Evolutionary conservation across 2,329 filamentous ascomycete genomes (phyloP), one percentile per base, ranked within the genome.

Genomic region (Microdochium bolleyi): DNA sequence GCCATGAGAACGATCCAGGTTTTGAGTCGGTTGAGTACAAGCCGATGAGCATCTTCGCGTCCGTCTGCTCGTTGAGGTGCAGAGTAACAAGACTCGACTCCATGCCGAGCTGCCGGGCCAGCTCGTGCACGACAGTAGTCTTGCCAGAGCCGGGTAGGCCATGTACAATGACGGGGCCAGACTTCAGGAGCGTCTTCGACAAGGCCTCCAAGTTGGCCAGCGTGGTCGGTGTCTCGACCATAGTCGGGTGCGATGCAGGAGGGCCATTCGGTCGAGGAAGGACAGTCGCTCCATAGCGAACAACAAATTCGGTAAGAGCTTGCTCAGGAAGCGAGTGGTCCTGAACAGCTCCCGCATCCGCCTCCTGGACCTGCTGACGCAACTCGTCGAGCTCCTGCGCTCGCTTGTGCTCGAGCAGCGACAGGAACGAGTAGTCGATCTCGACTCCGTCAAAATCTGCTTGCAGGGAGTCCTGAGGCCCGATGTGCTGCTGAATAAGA

Each of bases 31-130:
- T 94, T 1, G 92, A 89, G 70, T 99, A 97, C 66, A 97, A 83
- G 3, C 94, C 94, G 57, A 99, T 83, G 41, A 99, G 82, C 73
- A 95, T 88, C 69, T 99, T 99, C 0, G 92, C 92, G 70, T 99
- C 94, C 2, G 92, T 97, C 69, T 99, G 95, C 69, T 97, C 94
- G 65, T 99, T 99, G 32, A 99, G 76, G 69, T 99, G 92, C 27
- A 99, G 77, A 3, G 92, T 97, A 51, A 99, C 87, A 84, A 99
- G 91, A 54, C 82, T 83, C 5, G 85, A 80, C 22, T 88, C 82
- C 70, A 89, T 89, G 56, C 88, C 88, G 52, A 97, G 80, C 59
- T 87, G 82, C 61, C 82, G 82, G 24, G 92, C 92, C 55, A 92
- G 80, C 65, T 96, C 87, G 58, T 89, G 87, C 14, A 95, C 82